Base-by-base conservation (phyloP, 768 basidiomycete species). In the Serendipita indica region DNA sequence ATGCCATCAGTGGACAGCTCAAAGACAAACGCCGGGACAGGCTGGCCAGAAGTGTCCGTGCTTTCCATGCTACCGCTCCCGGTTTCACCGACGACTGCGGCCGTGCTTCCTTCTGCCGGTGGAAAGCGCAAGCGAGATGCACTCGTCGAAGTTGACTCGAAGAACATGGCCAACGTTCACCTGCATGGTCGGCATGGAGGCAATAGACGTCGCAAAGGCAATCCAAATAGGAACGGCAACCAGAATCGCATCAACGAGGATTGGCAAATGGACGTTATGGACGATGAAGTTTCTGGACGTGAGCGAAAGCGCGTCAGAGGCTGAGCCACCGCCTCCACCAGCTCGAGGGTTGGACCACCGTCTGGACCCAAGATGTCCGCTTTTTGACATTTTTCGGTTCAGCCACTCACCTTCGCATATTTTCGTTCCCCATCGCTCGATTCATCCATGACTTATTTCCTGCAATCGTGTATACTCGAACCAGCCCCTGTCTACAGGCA, bases 211-310 rank as follows among this genome's bases (percentile, higher is more conserved):
- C 49, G 49, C 0, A 54, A 54, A 54, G 49, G 49, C 7, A 54
- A 33, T 33, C n/a, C 49, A 30, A 54, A 54, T 54, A 54, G 32
- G 22, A 20, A 20, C 13, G 37, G 37, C 18, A 18, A 12, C 13
- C 37, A n/a, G 25, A 16, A 28, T 0, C 22, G 49, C 0, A 16
- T 20, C 7, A 54, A 30, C 32, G 49, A 54, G 16, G 49, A 54
- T 54, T 54, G 49, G 49, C 4, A 16, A 28, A 54, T 54, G 49
- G 49, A 54, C 7, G n/a, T n/a, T n/a, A 27, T 54, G 25, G 49
- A 54, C 0, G 49, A 54, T n/a, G 49, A 54, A 20, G 32, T 16
- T 7, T 28, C 22, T 30, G 49, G 49, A 28, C 22, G 49, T 22
- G 49, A 54, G 4, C 20, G 49, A n/a, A 54, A 54, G 25, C 49